Evolutionary conservation across 305 asterid species (phyloP).

Genomic region (Rubia tinctorum): DNA sequence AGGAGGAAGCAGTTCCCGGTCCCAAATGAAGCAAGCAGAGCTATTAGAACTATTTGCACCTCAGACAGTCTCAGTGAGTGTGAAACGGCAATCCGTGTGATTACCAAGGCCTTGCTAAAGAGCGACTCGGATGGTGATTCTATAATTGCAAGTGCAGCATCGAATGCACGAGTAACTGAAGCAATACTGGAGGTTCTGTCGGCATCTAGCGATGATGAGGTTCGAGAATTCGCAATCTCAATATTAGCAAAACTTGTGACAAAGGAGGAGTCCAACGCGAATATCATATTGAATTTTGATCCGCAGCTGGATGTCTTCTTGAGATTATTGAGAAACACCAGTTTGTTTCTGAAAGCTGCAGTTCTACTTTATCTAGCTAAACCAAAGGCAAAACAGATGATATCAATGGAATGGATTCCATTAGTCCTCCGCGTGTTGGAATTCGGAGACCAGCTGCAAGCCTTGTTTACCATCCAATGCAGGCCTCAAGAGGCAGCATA

Average conservation of each 20-base stretch:
- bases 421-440: constrained; percentile 73
- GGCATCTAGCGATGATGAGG: constrained; percentile 63
- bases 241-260: constrained; percentile 64
- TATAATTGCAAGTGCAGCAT: constrained; percentile 32
- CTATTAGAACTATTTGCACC: constrained; percentile 48
- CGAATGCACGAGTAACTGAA: constrained; percentile 47
- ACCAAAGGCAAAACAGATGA: constrained; percentile 79
- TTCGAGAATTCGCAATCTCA: constrained; percentile 65
- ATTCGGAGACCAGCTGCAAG: constrained; percentile 70
- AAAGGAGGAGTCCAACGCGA: constrained; percentile 43
- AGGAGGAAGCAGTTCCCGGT: constrained; percentile 14
- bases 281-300: constrained; percentile 48
- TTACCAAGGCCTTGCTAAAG: constrained; percentile 55
- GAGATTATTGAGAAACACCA: constrained; percentile 50
- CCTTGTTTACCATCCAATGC: constrained; percentile 48
- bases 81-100: constrained; percentile 55
- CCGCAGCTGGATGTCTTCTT: constrained; percentile 55
- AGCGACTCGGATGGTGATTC: constrained; percentile 35
- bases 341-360: constrained; percentile 76
- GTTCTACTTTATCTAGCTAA: constrained; percentile 54
- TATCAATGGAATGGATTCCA: constrained; percentile 66
- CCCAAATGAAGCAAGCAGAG: constrained; percentile 30
- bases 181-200: constrained; percentile 62
- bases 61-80: constrained; percentile 61
- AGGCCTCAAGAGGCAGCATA: constrained; percentile 69